phyloP scores from a whole-genome alignment of 495 filamentous ascomycete species.

The Aspergillus avenaceus region DNA sequence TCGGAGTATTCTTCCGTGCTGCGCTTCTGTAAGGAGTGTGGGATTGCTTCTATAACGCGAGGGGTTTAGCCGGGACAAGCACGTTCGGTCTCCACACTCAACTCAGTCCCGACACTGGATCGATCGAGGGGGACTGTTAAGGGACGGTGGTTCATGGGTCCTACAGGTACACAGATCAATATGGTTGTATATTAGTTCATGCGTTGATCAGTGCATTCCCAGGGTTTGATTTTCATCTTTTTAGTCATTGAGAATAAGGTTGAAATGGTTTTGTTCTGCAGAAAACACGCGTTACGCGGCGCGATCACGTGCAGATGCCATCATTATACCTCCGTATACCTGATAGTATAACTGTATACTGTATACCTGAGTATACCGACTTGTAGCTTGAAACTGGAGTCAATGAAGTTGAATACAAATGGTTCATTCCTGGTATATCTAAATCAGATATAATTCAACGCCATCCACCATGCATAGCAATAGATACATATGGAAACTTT shows the following conservation, averaged over 20 bases:
- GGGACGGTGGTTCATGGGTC: neutral
- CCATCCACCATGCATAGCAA: slow-evolving; percentile 19
- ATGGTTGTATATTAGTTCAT: too few relatives aligned
- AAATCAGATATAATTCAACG: slow-evolving; percentile 11
- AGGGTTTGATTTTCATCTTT: neutral
- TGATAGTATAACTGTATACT: too few relatives aligned
- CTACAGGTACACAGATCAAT: too few relatives aligned
- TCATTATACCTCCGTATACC: too few relatives aligned
- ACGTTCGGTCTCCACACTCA: neutral
- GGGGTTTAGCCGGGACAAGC: neutral
- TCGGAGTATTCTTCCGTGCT: neutral
- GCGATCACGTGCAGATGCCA: slow-evolving; percentile 42
- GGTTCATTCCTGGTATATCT: neutral
- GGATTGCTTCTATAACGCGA: slow-evolving; percentile 8
- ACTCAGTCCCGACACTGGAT: slow-evolving; percentile 6
- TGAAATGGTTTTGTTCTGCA: too few relatives aligned
- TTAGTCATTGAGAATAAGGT: neutral
- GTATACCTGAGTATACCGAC: too few relatives aligned
- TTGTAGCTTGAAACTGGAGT: neutral
- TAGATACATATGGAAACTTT: slow-evolving; percentile 21
- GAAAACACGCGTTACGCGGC: too few relatives aligned
- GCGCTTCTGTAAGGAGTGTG: slow-evolving; percentile 11
- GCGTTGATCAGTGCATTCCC: neutral
- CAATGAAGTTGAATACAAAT: neutral
- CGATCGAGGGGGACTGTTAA: neutral